Evolutionary conservation across 2,329 filamentous ascomycete species (phyloP).

Genomic region (Cytospora leucostoma): DNA sequence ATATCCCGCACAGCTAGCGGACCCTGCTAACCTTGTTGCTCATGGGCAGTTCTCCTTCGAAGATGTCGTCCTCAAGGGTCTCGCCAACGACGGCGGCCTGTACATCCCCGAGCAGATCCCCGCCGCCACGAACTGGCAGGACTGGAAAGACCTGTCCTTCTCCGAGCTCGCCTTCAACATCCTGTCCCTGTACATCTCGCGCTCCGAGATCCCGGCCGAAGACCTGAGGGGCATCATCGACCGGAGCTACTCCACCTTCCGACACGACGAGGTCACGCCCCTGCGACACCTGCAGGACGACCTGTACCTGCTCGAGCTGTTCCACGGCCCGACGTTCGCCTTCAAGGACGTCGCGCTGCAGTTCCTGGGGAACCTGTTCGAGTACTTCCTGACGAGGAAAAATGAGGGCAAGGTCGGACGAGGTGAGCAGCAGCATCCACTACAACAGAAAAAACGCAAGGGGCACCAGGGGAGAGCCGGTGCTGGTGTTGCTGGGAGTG

Average conservation of each 20-base stretch:
- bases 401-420: slow-evolving; percentile 68
- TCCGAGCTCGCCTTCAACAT: slow-evolving; percentile 81
- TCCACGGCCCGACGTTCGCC: slow-evolving; percentile 92
- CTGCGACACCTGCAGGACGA: slow-evolving; percentile 76
- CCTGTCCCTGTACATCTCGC: slow-evolving; percentile 84
- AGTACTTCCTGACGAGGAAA: slow-evolving; percentile 77
- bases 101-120: slow-evolving; percentile 88
- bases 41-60: slow-evolving; percentile 76
- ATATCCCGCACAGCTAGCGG: not conserved
- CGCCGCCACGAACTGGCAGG: slow-evolving; percentile 47
- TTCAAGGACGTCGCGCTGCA: slow-evolving; percentile 96
- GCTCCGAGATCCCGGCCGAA: slow-evolving; percentile 74
- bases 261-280: slow-evolving; percentile 75
- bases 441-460: no score
- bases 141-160: slow-evolving; percentile 79
- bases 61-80: slow-evolving; percentile 84
- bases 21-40: not conserved
- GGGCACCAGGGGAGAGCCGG: slow-evolving; percentile 4
- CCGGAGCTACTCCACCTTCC: slow-evolving; percentile 87
- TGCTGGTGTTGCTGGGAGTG: not conserved
- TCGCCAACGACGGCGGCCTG: slow-evolving; percentile 82
- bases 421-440: slow-evolving; percentile 38
- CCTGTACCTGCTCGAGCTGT: slow-evolving; percentile 86
- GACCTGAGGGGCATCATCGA: slow-evolving; percentile 84
- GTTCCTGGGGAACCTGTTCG: slow-evolving; percentile 93